Conservation (phyloP, 1,284 basidiomycete species). For the Coniophora puteana region DNA sequence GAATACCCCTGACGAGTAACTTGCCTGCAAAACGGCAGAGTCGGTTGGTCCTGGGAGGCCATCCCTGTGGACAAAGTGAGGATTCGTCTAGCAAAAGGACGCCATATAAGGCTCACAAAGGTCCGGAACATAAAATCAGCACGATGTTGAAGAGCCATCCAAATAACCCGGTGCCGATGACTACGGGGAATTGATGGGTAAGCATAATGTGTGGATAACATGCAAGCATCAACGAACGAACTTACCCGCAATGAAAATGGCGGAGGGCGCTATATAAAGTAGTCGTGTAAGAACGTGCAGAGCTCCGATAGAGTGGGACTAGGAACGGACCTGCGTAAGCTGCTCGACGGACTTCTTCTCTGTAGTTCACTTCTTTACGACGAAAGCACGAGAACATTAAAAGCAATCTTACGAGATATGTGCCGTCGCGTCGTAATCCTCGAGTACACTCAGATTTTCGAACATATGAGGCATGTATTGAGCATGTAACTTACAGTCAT, state of each 20-base stretch:
- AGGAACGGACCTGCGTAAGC: slow-evolving; percentile 80
- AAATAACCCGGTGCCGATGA: slow-evolving; percentile 78
- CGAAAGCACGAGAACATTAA: background rate
- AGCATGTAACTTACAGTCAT: slow-evolving; percentile 60
- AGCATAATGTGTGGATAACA: too few species aligned
- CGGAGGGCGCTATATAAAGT: slow-evolving; percentile 48
- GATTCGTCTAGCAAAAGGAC: slow-evolving; percentile 20
- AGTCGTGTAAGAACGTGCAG: too few species aligned
- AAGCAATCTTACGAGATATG: slow-evolving; percentile 71
- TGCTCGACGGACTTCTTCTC: slow-evolving; percentile 87
- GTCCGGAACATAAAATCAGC: slow-evolving; percentile 78
- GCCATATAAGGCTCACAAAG: too few species aligned
- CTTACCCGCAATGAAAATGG: slow-evolving; percentile 76
- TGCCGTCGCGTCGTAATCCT: slow-evolving; percentile 75
- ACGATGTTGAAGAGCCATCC: slow-evolving; percentile 86
- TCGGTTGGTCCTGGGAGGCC: slow-evolving; percentile 62
- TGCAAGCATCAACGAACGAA: too few species aligned
- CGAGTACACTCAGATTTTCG: too few species aligned
- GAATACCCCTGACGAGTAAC: slow-evolving; percentile 5
- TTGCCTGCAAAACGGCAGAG: slow-evolving; percentile 67
- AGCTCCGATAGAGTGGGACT: slow-evolving; percentile 36
- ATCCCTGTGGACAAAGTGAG: too few species aligned
- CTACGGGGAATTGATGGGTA: slow-evolving; percentile 92
- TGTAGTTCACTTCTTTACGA: slow-evolving; percentile 19
- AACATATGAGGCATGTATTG: too few species aligned